phyloP scores from a whole-genome alignment of 805 yeast genomes.

The Pichia pseudocactophila region DNA sequence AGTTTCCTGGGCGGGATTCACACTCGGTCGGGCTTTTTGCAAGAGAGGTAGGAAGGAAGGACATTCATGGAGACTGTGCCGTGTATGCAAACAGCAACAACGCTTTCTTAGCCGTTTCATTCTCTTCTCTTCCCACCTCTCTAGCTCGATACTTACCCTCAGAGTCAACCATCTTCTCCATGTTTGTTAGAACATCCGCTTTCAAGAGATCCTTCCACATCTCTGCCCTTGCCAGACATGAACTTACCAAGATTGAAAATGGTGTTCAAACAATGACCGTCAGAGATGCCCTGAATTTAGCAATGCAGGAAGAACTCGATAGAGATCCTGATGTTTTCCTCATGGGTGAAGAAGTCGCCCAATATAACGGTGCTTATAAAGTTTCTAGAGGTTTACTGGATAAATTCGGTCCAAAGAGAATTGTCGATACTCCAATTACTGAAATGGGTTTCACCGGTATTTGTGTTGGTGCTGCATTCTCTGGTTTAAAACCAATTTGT shows the following conservation, averaged over 20 bases:
- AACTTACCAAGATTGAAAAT: conserved; percentile 12
- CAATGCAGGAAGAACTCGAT: conserved; percentile 95
- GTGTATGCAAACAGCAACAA: too few species aligned
- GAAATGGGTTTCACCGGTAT: conserved; percentile 98
- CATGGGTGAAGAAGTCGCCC: conserved; percentile 99
- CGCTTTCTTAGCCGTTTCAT: too few species aligned
- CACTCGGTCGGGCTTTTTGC: too few species aligned
- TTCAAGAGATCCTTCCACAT: conserved; percentile 6
- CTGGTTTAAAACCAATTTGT: conserved; percentile 92
- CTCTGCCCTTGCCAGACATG: conserved; percentile 4
- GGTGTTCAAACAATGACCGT: conserved; percentile 58
- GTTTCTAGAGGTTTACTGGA: conserved; percentile 92
- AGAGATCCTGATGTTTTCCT: conserved; percentile 88
- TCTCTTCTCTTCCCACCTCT: too few species aligned
- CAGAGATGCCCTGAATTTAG: conserved; percentile 93
- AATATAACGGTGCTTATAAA: conserved; percentile 98
- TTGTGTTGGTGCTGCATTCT: conserved; percentile 92
- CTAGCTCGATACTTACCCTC: too few species aligned
- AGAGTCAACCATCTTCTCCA: background rate
- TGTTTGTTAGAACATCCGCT: background rate
- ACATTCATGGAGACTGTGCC: too few species aligned
- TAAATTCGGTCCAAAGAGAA: conserved; percentile 88
- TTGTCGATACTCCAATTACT: conserved; percentile 94
- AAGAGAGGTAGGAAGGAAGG: too few species aligned
- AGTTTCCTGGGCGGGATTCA: too few species aligned